phyloP scores from a whole-genome alignment of 176 grass and related monocot species.

The Aegilops bicornis region DNA sequence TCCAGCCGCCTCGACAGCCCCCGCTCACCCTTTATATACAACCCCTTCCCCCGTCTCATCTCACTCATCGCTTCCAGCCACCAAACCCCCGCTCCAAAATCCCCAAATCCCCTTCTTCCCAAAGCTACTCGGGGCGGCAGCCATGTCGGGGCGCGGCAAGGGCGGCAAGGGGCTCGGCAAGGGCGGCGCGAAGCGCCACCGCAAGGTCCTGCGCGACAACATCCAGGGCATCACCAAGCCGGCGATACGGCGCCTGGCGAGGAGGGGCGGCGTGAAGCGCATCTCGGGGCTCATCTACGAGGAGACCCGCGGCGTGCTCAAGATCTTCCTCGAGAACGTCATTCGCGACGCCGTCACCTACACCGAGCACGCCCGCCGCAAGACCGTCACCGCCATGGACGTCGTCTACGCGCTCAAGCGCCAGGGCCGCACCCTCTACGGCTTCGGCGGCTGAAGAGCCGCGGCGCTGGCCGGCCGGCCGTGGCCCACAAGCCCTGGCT shows the following conservation, averaged over 20 bases:
- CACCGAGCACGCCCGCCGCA: constrained; percentile 88
- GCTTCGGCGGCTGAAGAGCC: constrained; percentile 57
- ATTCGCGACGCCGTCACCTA: constrained; percentile 96
- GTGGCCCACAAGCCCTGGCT: constrained; percentile 22
- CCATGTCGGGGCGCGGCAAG: constrained; percentile 69
- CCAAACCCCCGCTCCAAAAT: background rate
- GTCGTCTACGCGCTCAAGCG: constrained; percentile 93
- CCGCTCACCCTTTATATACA: background rate
- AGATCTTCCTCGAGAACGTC: constrained; percentile 99
- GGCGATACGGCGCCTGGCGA: constrained; percentile 58
- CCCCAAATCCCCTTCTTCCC: background rate
- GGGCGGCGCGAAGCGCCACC: constrained; percentile 64
- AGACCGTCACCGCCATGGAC: constrained; percentile 96
- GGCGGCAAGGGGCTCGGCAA: constrained; percentile 71
- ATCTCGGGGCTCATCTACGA: constrained; percentile 91
- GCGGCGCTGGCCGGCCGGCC: constrained; percentile 4
- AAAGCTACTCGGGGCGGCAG: background rate
- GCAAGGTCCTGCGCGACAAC: constrained; percentile 76
- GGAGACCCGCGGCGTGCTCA: constrained; percentile 97
- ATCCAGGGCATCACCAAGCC: constrained; percentile 88
- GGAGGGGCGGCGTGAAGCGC: constrained; percentile 87
- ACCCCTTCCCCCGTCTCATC: background rate
- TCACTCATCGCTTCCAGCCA: background rate
- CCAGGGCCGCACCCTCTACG: constrained; percentile 88
- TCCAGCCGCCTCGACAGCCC: background rate